A percentile compares a stretch with the other conserved stretches of the same genome.
Conservation (phyloP, 495 filamentous ascomycete species). For the Coniosporium apollinis region DNA sequence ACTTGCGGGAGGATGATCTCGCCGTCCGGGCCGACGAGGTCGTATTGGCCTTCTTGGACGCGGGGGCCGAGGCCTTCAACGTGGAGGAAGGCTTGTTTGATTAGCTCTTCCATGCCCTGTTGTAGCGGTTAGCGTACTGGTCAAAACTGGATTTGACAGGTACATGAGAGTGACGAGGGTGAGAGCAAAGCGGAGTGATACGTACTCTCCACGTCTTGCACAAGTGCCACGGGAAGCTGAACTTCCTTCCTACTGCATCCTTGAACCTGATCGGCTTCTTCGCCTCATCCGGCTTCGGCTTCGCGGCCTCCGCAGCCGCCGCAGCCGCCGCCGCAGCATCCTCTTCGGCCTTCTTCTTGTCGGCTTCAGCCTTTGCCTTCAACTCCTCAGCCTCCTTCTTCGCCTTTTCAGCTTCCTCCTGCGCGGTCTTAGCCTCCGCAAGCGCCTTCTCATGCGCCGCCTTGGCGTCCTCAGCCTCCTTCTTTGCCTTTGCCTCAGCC, state of each 20-base stretch:
- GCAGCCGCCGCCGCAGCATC: slow-evolving; percentile 36
- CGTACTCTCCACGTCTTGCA: slow-evolving; percentile 65
- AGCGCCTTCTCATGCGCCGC: slow-evolving; percentile 28
- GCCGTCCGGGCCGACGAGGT: slow-evolving; percentile 65
- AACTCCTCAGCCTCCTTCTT: slow-evolving; percentile 15
- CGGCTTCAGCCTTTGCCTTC: slow-evolving; percentile 19
- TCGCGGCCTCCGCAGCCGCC: slow-evolving; percentile 32
- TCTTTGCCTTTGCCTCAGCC: slow-evolving; percentile 29
- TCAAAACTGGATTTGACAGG: background rate
- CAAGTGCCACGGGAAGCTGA: slow-evolving; percentile 66
- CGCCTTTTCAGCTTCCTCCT: slow-evolving; percentile 29
- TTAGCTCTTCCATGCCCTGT: slow-evolving; percentile 72
- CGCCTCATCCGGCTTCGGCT: slow-evolving; percentile 19
- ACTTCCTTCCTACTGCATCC: slow-evolving; percentile 72
- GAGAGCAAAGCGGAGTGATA: too few relatives aligned
- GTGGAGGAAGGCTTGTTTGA: slow-evolving; percentile 74
- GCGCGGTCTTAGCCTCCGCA: slow-evolving; percentile 37
- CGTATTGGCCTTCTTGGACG: slow-evolving; percentile 72
- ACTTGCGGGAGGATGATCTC: slow-evolving; percentile 79
- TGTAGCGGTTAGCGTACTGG: slow-evolving; percentile 1
- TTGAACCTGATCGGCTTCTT: slow-evolving; percentile 61
- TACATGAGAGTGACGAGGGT: too few relatives aligned
- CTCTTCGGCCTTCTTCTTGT: slow-evolving; percentile 26
- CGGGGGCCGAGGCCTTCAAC: slow-evolving; percentile 69
- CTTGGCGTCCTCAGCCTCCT: slow-evolving; percentile 12